Base-by-base conservation (phyloP, 352 stramenopile species). In the Phytophthora idaei region DNA sequence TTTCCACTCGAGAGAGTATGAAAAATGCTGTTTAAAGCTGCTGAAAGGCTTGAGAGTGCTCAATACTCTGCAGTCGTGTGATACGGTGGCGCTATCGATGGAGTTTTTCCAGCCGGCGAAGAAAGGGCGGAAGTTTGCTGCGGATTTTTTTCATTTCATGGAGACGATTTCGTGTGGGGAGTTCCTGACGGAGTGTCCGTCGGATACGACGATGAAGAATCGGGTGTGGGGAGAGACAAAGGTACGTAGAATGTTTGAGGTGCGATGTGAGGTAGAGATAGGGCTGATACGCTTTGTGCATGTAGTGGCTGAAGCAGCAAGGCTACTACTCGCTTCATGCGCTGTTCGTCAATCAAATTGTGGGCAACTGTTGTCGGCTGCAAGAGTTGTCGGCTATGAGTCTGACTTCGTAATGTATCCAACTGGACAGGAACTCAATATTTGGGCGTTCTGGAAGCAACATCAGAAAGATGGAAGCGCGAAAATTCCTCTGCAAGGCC, bases 321-420 rank as follows among this genome's bases (percentile, higher is more conserved):
- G 81, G 82, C 4, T 95, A 90, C 57, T 90, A 90, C 36, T 80
- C 81, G 8, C 45, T 94, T 2, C 72, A 88, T 41, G 81, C 83
- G 9, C 66, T 93, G 4, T 68, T 94, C 32, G 76, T 86, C 32
- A 92, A 93, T 64, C 84, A 91, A 49, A 89, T 93, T 67, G 86
- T 94, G 65, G 37, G 82, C 84, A 47, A 21, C 54, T 50, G 28
- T 17, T 55, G 25, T 39, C 12, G 11, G 12, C 10, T 17, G 12
- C 36, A 17, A 12, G 12, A 12, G 36, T n/a, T 17, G 37, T 37
- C n/a, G 28, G n/a, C 31, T 56, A 6, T 31, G n/a, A 34, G 17
- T 15, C 54, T 73, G 37, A 73, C 28, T 36, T 68, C 25, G 12
- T 63, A 21, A 36, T 56, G 28, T 55, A 31, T 69, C 6, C 45